Conservation (phyloP, 2,329 filamentous ascomycete species). For the Fonsecaea nubica region DNA sequence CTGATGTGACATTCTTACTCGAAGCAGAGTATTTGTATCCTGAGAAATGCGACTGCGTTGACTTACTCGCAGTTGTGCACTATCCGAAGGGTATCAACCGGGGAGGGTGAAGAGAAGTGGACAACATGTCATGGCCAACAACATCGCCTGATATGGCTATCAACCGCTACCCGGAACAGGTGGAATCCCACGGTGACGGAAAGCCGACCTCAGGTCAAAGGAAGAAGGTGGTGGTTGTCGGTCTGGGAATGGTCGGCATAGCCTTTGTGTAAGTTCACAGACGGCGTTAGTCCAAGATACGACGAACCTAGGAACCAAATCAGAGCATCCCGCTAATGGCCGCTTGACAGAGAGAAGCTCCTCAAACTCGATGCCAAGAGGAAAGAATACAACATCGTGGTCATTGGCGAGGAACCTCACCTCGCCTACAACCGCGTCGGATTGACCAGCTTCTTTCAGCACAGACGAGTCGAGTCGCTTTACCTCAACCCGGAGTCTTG, state of each 20-base stretch:
- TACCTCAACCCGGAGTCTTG: constrained; percentile 86
- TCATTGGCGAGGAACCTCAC: constrained; percentile 87
- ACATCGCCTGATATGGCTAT: constrained; percentile 42
- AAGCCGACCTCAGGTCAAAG: constrained; percentile 45
- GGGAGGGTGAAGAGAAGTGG: background rate
- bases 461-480: constrained; percentile 82
- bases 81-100: background rate
- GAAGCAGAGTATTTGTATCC: background rate
- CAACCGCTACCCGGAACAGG: constrained; percentile 38
- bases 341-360: constrained; percentile 74
- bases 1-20: background rate
- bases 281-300: background rate
- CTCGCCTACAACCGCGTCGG: constrained; percentile 91
- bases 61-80: no score
- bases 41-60: background rate
- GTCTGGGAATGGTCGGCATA: constrained; percentile 89
- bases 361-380: constrained; percentile 80
- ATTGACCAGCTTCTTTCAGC: constrained; percentile 85
- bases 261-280: constrained; percentile 76
- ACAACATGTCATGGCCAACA: constrained; percentile 28
- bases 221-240: constrained; percentile 80
- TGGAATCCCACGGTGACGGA: constrained; percentile 33
- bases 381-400: constrained; percentile 78
- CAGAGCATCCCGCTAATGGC: constrained; percentile 8
- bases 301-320: background rate